Evolutionary conservation across 2,329 filamentous ascomycete species (phyloP).

Genomic region (Ophiostoma ulmi): DNA sequence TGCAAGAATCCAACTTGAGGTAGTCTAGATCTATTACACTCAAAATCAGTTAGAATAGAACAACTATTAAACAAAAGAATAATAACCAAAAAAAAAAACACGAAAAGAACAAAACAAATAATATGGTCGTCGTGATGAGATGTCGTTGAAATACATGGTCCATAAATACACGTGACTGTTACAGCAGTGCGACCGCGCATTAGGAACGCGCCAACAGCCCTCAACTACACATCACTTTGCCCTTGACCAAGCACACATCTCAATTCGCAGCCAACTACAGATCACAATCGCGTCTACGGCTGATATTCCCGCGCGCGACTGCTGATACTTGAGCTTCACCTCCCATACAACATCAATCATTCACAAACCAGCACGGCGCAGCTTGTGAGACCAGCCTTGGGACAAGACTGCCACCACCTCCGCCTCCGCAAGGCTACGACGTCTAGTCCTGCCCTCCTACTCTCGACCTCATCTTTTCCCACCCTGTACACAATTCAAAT

Average conservation of each 20-base stretch:
- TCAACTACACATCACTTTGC: neutral
- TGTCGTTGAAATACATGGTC: neutral
- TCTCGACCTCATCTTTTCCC: neutral
- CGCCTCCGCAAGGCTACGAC: conserved; percentile 4
- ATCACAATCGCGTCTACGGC: neutral
- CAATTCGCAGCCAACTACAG: neutral
- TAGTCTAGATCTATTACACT: too few species aligned
- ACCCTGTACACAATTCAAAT: neutral
- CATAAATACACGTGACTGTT: conserved; percentile 6
- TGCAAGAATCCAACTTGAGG: too few species aligned
- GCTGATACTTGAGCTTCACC: neutral
- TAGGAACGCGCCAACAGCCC: conserved; percentile 9
- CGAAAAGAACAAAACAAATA: neutral
- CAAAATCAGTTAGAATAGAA: too few species aligned
- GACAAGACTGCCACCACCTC: neutral
- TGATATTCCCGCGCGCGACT: neutral
- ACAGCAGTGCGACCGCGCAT: conserved; percentile 11
- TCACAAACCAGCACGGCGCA: neutral
- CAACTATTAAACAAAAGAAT: neutral
- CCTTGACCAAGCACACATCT: neutral
- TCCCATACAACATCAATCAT: neutral
- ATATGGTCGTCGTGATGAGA: neutral
- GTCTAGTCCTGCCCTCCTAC: neutral
- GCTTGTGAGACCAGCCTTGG: neutral
- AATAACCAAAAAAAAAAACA: neutral